These are phyloP conservation scores for Dioszegia crocea DNA, from an alignment of 768 basidiomycete genomes.

Conservation along the genomic window DNA sequence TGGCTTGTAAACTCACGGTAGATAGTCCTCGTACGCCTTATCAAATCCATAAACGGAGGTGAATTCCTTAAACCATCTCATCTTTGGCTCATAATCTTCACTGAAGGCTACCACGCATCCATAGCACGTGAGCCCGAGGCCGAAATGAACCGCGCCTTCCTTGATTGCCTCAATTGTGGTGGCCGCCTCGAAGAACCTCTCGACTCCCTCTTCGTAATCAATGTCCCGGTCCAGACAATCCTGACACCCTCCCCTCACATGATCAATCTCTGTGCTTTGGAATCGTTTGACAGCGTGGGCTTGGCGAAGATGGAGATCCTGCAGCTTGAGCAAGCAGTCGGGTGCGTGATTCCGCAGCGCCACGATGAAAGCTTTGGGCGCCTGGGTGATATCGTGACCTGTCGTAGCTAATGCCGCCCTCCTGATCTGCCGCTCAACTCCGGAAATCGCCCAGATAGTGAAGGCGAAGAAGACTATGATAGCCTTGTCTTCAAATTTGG, in stretches of 20 bases:
- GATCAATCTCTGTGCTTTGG: background rate
- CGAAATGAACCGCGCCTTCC: background rate
- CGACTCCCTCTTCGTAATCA: background rate
- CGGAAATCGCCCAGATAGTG: background rate
- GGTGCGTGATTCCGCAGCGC: background rate
- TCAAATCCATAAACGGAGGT: background rate
- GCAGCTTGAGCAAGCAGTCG: background rate
- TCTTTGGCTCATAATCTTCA: background rate
- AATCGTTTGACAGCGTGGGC: background rate
- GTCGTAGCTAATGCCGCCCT: background rate
- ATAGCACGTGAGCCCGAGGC: background rate
- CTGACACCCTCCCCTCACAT: background rate
- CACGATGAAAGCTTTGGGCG: background rate
- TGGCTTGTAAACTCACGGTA: too few relatives aligned
- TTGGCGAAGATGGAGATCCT: background rate
- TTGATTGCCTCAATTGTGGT: background rate
- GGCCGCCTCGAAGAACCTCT: background rate
- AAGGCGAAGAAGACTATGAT: background rate
- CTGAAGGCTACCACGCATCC: background rate
- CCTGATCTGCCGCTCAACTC: background rate
- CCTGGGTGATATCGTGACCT: background rate
- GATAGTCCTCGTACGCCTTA: too few relatives aligned
- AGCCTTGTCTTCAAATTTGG: background rate
- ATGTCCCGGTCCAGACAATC: too few relatives aligned
- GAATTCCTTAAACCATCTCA: background rate